These are phyloP conservation scores for Parietaria judaica DNA, from an alignment of 306 rosid genomes.

Conservation along the genomic window DNA sequence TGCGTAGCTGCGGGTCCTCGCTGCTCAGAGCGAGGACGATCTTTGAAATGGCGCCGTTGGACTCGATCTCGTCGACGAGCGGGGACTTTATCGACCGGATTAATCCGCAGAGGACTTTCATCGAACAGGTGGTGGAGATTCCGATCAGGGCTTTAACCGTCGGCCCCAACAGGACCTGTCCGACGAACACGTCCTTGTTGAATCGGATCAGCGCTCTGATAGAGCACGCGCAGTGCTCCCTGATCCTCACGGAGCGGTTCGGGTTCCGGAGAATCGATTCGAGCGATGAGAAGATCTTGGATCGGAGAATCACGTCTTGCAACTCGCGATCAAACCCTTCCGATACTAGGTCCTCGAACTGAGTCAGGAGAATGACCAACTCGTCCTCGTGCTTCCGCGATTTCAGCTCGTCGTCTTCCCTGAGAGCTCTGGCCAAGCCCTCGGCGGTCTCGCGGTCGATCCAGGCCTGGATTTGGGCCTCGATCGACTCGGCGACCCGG, in stretches of 20 bases:
- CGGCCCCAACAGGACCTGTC: slow-evolving; percentile 59
- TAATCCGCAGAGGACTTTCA: slow-evolving; percentile 44
- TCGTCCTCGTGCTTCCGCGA: slow-evolving; percentile 14
- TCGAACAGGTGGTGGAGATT: slow-evolving; percentile 39
- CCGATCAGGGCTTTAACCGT: slow-evolving; percentile 36
- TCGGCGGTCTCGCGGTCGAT: slow-evolving; percentile 64
- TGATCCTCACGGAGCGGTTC: slow-evolving; percentile 24
- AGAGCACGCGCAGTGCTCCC: slow-evolving; percentile 44
- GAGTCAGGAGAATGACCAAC: slow-evolving; percentile 32
- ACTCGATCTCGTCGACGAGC: slow-evolving; percentile 71
- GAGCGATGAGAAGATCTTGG: slow-evolving; percentile 41
- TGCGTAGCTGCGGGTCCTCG: slow-evolving; percentile 25
- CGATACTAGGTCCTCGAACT: slow-evolving; percentile 45
- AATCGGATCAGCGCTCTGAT: slow-evolving; percentile 48
- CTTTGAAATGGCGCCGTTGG: slow-evolving; percentile 44
- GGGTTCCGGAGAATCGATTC: slow-evolving; percentile 40
- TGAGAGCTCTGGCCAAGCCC: slow-evolving; percentile 24
- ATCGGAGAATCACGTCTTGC: slow-evolving; percentile 56
- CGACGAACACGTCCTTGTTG: slow-evolving; percentile 90
- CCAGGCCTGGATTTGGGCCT: slow-evolving; percentile 76
- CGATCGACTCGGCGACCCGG: slow-evolving; percentile 57
- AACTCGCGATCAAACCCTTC: slow-evolving; percentile 63
- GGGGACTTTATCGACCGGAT: slow-evolving; percentile 69
- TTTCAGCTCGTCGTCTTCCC: background rate
- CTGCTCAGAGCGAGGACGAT: slow-evolving; percentile 38